Percentiles rank a stretch among this genome's conserved stretches.
These are phyloP conservation scores for Moesziomyces globuligerus DNA, from an alignment of 1,284 basidiomycete species.

Conservation along the genomic window DNA sequence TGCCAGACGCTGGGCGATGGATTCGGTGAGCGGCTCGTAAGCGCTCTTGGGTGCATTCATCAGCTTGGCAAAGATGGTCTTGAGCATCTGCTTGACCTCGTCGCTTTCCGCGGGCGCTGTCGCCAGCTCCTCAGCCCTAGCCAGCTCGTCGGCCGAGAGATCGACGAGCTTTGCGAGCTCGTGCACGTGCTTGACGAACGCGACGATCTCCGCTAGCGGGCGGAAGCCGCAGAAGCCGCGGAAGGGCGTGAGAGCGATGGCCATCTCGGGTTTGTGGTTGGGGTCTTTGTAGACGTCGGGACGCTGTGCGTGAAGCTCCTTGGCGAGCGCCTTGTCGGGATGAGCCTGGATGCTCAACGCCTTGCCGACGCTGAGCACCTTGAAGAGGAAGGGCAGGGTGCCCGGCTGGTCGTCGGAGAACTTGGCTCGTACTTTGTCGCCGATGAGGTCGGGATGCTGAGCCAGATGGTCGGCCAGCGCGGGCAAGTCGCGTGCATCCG, in stretches of 20 bases:
- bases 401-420: slow-evolving; percentile 39
- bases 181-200: slow-evolving; percentile 76
- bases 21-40: slow-evolving; percentile 20
- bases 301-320: slow-evolving; percentile 77
- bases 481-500: background rate
- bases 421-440: slow-evolving; percentile 25
- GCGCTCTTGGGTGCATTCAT: slow-evolving; percentile 27
- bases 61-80: slow-evolving; percentile 48
- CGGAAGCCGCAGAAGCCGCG: slow-evolving; percentile 90
- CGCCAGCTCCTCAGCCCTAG: background rate
- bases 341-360: slow-evolving; percentile 97
- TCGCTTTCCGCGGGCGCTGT: background rate
- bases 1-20: slow-evolving; percentile 19
- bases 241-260: slow-evolving; percentile 91
- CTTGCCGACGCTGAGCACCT: slow-evolving; percentile 82
- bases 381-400: slow-evolving; percentile 64
- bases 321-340: slow-evolving; percentile 89
- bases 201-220: slow-evolving; percentile 78
- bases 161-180: slow-evolving; percentile 75
- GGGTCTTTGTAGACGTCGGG: slow-evolving; percentile 92
- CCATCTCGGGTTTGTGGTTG: slow-evolving; percentile 99
- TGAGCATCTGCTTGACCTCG: slow-evolving; percentile 32
- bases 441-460: slow-evolving; percentile 49
- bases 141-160: slow-evolving; percentile 6
- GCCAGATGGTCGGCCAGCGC: slow-evolving; percentile 45